Conservation (phyloP, 2,329 filamentous ascomycete species). For the Bipolaris gigantea region DNA sequence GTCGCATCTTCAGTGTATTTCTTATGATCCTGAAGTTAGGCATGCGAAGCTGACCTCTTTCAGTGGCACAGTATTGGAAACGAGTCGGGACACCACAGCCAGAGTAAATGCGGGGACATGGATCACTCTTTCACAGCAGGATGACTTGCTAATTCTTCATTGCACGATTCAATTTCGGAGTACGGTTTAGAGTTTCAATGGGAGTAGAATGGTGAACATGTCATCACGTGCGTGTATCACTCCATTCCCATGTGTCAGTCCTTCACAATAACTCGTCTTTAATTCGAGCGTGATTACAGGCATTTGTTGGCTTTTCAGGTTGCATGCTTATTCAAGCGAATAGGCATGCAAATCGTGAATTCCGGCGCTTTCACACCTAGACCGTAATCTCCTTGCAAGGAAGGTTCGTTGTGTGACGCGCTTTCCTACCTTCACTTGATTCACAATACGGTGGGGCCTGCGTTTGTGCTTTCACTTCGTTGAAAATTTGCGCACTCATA, state of each 20-base stretch:
- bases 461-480: not conserved
- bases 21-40: too few relatives aligned
- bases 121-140: too few relatives aligned
- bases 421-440: conserved; percentile 5
- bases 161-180: not conserved
- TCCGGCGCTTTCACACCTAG: not conserved
- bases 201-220: not conserved
- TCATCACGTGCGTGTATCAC: not conserved
- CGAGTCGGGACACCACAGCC: not conserved
- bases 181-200: not conserved
- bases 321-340: not conserved
- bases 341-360: not conserved
- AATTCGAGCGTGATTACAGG: not conserved
- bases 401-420: not conserved
- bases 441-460: not conserved
- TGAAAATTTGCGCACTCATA: not conserved
- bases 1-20: too few relatives aligned
- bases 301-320: not conserved
- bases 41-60: too few relatives aligned
- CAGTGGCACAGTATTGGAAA: not conserved
- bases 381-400: not conserved
- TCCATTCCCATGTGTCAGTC: not conserved
- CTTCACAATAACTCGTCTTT: not conserved
- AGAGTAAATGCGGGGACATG: too few relatives aligned
- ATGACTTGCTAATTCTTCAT: not conserved